phyloP scores from a whole-genome alignment of 148 eudicot genomes.

The Cornus kousa region DNA sequence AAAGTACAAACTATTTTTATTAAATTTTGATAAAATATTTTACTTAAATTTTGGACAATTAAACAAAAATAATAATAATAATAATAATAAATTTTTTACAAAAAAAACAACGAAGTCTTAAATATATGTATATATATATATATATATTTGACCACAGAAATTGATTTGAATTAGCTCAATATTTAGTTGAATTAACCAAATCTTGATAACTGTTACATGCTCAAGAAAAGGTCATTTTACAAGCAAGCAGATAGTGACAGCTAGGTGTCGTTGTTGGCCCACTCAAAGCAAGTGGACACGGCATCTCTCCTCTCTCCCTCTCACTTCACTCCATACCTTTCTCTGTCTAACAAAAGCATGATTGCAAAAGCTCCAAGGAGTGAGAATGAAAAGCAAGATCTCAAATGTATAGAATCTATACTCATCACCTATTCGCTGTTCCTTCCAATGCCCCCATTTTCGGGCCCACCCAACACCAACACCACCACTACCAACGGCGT shows the following conservation, averaged over 20 bases:
- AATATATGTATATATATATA: no score
- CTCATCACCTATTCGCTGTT: conserved; percentile 38
- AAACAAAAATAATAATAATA: no score
- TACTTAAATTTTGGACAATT: no score
- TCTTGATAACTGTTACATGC: no score
- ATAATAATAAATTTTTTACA: no score
- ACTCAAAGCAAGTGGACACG: conserved; percentile 21
- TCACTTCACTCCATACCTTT: conserved; percentile 8
- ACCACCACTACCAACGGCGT: conserved; percentile 14
- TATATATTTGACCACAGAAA: no score
- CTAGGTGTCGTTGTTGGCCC: conserved; percentile 13
- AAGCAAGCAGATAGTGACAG: conserved; percentile 10
- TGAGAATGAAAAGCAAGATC: conserved; percentile 15
- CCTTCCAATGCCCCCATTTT: conserved; percentile 38
- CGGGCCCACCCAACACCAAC: conserved; percentile 26
- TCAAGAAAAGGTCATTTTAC: background rate
- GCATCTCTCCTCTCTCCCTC: background rate
- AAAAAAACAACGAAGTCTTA: no score
- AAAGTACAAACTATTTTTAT: no score
- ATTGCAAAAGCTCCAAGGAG: conserved; percentile 1
- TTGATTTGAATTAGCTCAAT: no score
- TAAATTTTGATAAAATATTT: no score
- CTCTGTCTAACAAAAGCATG: conserved; percentile 17
- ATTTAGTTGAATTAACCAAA: no score
- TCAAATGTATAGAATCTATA: conserved; percentile 21